Evolutionary conservation across 2,329 filamentous ascomycete genomes (phyloP), one percentile per base, ranked within the genome.

Genomic region (Aspergillus fumigatus): DNA sequence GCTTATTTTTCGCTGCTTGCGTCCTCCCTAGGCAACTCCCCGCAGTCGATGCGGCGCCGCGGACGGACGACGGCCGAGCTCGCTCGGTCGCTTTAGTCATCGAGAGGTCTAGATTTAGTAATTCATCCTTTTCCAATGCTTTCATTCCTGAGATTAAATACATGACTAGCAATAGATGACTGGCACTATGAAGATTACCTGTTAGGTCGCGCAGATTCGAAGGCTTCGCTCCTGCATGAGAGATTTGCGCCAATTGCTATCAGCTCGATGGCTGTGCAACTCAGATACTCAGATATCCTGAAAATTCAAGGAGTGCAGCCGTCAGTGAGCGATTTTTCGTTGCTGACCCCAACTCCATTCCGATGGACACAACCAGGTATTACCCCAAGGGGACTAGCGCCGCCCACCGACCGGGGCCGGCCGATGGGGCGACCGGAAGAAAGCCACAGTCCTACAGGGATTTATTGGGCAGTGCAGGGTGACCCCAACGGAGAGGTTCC

Each of bases 401-500:
- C 56, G 38, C 51, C 35, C 23, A 55, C 61, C 59, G 60, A 63
- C 62, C 62, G 59, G 62, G 54, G 27, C 62, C 62, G 59, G 60
- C 62, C 59, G 62, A 65, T 60, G 56, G 58, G 54, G 59, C 43
- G 47, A 52, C 59, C 59, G 57, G 58, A 62, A 54, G 59, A 54
- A 54, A 54, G 53, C 54, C 51, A 43, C 55, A 23, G 27, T 48
- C 50, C 49, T 51, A 52, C 26, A 35, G n/a, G 32, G 23, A n/a
- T n/a, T 27, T 32, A 27, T 47, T 38, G 32, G 32, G 14, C 32
- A n/a, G 6, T 14, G 3, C 32, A 17, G 5, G 4, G 32, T 17
- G 41, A 45, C 41, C 11, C 43, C 43, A 47, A 47, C 43, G 21
- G 43, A 47, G 26, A 47, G 43, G 43, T 47, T 25, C 43, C 43